Base-by-base conservation (phyloP, 768 basidiomycete species). In the Boletus subcaerulescens region DNA sequence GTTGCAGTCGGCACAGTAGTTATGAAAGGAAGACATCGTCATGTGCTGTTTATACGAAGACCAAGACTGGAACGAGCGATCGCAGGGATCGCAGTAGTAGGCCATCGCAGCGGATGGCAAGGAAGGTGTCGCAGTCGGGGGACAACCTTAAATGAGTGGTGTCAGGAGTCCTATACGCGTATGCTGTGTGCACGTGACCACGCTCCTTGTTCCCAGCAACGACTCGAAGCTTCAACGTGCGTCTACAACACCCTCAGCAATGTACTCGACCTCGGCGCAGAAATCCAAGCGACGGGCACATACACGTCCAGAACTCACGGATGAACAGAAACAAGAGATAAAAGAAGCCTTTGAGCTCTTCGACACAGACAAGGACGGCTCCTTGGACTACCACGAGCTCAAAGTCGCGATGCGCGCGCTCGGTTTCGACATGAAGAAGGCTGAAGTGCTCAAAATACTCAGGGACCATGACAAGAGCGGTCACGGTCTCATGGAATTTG, bases 331-430 rank as follows among this genome's bases (percentile, higher is more conserved):
- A 64, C 91, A 93, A 64, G 97, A 99, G 73, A 95, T 98, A 52
- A 94, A 94, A 71, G 97, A 99, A 66, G 97, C 97, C 0, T 99
- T 99, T 66, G 96, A 98, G 72, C 86, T 99, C 51, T 99, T 99
- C 69, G 97, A 99, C 75, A 91, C 94, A 43, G 97, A 99, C 80
- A 97, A 98, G 77, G 97, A 99, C 67, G 92, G 92, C 33, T 85
- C 82, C 48, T 79, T 98, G 53, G 97, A 98, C 75, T 98, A 98
- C 74, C 97, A 99, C 75, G 97, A 99, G 70, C 82, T 98, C 65
- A 99, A 98, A 73, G 97, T 99, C 65, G 94, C 96, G 48, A 95
- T 99, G 92, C 83, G 97, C 43, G 97, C 97, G 2, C 75, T 99
- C 55, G 97, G 97, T 2, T 98, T 98, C 69, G 97, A 98, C 71